Conservation (phyloP, 192 early-diverging fungal genomes). For the Podila clonocystis region DNA sequence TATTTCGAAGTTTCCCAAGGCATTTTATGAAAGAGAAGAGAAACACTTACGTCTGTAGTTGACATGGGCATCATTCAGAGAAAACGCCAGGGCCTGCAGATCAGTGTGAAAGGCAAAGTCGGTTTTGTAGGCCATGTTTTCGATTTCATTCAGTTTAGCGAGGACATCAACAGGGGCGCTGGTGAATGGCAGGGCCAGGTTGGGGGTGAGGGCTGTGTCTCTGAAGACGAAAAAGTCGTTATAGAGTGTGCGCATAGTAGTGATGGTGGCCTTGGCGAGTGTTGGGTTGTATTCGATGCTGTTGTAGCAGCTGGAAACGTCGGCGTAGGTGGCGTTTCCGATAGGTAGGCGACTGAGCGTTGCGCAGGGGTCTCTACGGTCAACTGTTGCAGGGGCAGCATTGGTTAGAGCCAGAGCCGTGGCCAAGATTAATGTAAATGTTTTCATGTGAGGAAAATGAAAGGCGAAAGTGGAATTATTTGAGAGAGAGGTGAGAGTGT, state of each 20-base stretch:
- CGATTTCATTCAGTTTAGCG: slow-evolving; percentile 3
- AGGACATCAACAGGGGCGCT: slow-evolving; percentile 19
- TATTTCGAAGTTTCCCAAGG: too few species aligned
- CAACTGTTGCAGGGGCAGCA: neutral
- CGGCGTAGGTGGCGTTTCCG: neutral
- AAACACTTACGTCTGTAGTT: slow-evolving; percentile 13
- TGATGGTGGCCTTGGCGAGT: neutral
- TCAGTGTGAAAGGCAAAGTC: slow-evolving; percentile 25
- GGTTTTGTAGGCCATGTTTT: neutral
- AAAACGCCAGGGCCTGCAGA: neutral
- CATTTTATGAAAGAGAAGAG: neutral
- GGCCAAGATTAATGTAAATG: neutral
- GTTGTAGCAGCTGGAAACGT: neutral
- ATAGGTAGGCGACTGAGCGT: neutral
- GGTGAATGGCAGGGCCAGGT: slow-evolving; percentile 4
- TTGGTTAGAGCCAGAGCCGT: neutral
- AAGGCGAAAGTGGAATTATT: neutral
- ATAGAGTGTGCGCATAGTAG: neutral
- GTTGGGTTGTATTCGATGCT: neutral
- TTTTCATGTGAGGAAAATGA: neutral
- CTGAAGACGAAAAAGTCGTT: slow-evolving; percentile 22
- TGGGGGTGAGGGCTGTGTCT: slow-evolving; percentile 12
- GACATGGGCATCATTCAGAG: slow-evolving; percentile 22
- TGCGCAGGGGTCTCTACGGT: slow-evolving; percentile 9
- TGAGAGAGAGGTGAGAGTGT: neutral